Percentiles rank a stretch among this genome's conserved stretches.
Conservation (phyloP, 2,329 filamentous ascomycete species). For the Alternaria infectoria region DNA sequence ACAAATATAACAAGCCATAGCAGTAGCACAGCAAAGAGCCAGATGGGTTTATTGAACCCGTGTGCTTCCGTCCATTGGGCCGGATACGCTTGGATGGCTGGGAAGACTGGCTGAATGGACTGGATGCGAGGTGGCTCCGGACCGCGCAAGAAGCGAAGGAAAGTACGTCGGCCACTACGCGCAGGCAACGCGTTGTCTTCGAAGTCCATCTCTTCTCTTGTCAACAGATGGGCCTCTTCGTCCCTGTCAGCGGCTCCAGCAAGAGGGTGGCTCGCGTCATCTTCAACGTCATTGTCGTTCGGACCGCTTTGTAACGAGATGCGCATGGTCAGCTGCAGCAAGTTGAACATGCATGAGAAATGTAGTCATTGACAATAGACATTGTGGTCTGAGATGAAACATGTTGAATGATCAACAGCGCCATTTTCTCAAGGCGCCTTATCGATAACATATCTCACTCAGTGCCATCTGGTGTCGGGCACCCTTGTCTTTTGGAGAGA, state of each 20-base stretch:
- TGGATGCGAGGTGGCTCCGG: slow-evolving; percentile 53
- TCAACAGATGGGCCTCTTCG: slow-evolving; percentile 39
- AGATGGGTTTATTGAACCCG: slow-evolving; percentile 55
- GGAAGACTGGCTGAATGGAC: slow-evolving; percentile 61
- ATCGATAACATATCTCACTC: slow-evolving; percentile 1
- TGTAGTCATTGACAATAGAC: neutral
- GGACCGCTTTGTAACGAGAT: neutral
- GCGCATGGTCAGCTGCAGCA: slow-evolving; percentile 3
- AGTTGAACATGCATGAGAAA: neutral
- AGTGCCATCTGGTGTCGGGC: neutral
- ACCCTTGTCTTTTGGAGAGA: neutral
- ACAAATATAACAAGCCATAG: slow-evolving; percentile 72
- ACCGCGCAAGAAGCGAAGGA: slow-evolving; percentile 48
- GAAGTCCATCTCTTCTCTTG: slow-evolving; percentile 33
- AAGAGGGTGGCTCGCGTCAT: slow-evolving; percentile 14
- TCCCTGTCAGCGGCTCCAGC: slow-evolving; percentile 17
- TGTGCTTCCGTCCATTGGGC: slow-evolving; percentile 61
- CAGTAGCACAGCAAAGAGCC: slow-evolving; percentile 64
- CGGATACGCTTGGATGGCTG: slow-evolving; percentile 69
- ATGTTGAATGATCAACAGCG: neutral
- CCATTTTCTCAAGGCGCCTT: neutral
- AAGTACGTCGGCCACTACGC: slow-evolving; percentile 7
- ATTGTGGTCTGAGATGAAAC: neutral
- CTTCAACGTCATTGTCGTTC: neutral
- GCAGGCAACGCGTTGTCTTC: slow-evolving; percentile 24